Evolutionary conservation across 2,329 filamentous ascomycete genomes (phyloP), one percentile per base, ranked within the genome.

Genomic region (Cercospora nicotianae): DNA sequence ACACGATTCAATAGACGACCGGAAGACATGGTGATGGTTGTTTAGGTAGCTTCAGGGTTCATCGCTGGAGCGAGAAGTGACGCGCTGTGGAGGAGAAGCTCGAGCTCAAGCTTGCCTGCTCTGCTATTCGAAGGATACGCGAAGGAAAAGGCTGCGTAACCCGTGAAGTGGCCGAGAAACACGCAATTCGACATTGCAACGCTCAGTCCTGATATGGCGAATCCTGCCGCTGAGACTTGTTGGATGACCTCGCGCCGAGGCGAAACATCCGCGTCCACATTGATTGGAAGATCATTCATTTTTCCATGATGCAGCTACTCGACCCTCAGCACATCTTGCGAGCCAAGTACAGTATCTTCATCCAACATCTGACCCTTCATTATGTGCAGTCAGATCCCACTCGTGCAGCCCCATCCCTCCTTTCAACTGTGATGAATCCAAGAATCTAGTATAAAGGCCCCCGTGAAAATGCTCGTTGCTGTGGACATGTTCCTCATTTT

Each of bases 1-100:
- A 70, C 66, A 31, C 70, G 68, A 18, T 53, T 69, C 62, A 68
- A 62, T 9, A 74, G 60, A 33, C 71, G 60, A 61, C 72, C 69
- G 5, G 65, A 51, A 28, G 36, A 20, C 48, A 66, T 58, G 23
- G 8, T 30, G 18, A 20, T 62, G 36, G 60, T 51, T 51, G 45
- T 13, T 26, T 9, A 39, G 26, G n/a, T 30, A 31, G 23, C 12
- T 58, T 58, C 23, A 12, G 5, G 53, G 30, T n/a, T 30, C 7
- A 58, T 31, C 53, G 30, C 28, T 8, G 53, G 2, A n/a, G 26
- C 26, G 53, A 18, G 53, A 57, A 13, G 26, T 58, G 28, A 10
- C 31, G 53, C 18, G 3, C 18, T 58, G 53, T 58, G 53, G 53
- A 23, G 28, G 23, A 51, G 53, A 33, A 58, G 53, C 53, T 58